Evolutionary conservation across 2,329 filamentous ascomycete genomes (phyloP).

Genomic region (Dothideomycetidae sp.): DNA sequence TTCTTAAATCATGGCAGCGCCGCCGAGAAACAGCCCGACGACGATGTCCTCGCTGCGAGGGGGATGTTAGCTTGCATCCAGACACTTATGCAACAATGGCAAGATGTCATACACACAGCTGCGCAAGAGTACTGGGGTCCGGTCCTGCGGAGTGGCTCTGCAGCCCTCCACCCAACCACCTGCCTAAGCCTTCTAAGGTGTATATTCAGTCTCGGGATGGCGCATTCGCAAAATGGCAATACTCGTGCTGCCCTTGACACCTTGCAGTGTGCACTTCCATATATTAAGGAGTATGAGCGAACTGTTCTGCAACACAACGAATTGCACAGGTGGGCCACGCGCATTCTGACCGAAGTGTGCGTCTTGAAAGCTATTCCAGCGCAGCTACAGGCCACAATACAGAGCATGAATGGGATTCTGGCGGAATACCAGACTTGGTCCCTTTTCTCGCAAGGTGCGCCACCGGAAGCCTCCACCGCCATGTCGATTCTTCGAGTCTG

Average conservation of each 20-base stretch:
- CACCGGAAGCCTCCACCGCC: conserved; percentile 33
- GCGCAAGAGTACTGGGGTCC: conserved; percentile 7
- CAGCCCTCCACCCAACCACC: conserved; percentile 6
- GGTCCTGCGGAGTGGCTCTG: background rate
- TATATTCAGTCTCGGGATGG: conserved; percentile 18
- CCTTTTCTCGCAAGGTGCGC: conserved; percentile 1
- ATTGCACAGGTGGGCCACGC: conserved; percentile 21
- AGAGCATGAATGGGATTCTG: conserved; percentile 15
- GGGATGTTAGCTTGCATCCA: conserved; percentile 77
- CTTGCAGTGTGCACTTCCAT: conserved; percentile 1
- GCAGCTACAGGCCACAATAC: conserved; percentile 9
- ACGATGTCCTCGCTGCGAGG: conserved; percentile 59
- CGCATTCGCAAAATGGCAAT: conserved; percentile 16
- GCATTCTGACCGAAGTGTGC: conserved; percentile 20
- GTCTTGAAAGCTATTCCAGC: background rate
- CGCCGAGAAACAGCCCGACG: conserved; percentile 27
- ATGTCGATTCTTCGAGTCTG: conserved; percentile 51
- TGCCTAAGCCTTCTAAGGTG: conserved; percentile 15
- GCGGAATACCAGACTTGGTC: conserved; percentile 20
- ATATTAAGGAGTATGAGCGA: background rate
- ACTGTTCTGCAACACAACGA: conserved; percentile 11
- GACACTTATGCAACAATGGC: conserved; percentile 50
- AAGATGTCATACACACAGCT: conserved; percentile 6
- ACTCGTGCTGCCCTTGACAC: background rate
- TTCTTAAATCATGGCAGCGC: background rate